Percentiles rank a stretch among this genome's conserved stretches.
phyloP scores from a whole-genome alignment of 2,329 filamentous ascomycete genomes.

The Chrysoporthe puriensis region DNA sequence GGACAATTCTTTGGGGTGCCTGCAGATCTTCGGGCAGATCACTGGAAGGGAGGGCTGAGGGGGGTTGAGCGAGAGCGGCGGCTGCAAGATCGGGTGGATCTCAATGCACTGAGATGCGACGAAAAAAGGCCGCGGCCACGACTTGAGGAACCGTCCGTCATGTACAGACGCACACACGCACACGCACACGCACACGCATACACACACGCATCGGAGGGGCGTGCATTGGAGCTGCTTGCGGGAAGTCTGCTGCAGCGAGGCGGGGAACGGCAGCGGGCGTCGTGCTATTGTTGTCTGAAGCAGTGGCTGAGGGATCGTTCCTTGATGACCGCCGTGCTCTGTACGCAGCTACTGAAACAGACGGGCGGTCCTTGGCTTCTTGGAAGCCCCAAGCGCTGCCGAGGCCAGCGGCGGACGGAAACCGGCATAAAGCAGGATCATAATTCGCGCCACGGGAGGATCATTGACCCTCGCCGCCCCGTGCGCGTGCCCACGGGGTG shows the following conservation, averaged over 20 bases:
- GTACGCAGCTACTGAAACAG: neutral
- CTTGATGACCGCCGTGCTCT: neutral
- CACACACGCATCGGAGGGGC: too few species aligned
- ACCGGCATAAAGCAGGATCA: neutral
- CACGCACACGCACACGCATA: too few species aligned
- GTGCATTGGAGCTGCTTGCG: too few species aligned
- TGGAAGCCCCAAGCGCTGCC: neutral
- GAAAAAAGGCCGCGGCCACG: neutral
- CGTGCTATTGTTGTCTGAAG: neutral
- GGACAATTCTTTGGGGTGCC: neutral
- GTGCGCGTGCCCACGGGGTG: too few species aligned
- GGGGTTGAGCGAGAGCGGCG: neutral
- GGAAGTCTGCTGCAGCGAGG: neutral
- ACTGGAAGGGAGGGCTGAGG: neutral
- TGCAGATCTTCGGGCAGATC: conserved; percentile 4
- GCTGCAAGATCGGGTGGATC: conserved; percentile 4
- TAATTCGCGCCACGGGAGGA: conserved; percentile 3
- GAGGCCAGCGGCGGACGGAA: neutral
- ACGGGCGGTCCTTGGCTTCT: neutral
- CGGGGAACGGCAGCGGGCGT: neutral
- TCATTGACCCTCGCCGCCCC: neutral
- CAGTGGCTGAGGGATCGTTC: neutral
- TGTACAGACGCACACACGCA: neutral
- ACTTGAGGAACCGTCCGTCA: neutral
- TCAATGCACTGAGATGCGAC: neutral